phyloP scores from a whole-genome alignment of 169 alveolate species.

The Perkinsus chesapeaki region DNA sequence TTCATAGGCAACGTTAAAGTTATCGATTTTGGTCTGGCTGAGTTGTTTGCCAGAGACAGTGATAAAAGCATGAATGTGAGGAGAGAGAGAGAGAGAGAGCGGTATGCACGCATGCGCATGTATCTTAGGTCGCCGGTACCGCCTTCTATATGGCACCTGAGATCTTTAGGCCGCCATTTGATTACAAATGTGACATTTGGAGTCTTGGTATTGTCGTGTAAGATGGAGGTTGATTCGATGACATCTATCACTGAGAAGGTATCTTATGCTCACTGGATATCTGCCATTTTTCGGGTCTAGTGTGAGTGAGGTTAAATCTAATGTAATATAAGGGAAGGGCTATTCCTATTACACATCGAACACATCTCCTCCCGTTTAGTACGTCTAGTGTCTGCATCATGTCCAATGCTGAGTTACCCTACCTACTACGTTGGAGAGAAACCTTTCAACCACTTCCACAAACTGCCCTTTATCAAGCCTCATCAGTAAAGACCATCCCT shows the following conservation, averaged over 20 bases:
- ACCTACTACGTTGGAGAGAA: too few relatives aligned
- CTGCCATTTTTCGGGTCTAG: conserved; percentile 30
- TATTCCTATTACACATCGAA: too few relatives aligned
- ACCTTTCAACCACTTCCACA: too few relatives aligned
- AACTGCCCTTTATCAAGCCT: too few relatives aligned
- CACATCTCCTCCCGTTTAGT: too few relatives aligned
- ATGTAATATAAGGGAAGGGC: conserved; percentile 20
- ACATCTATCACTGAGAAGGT: background rate
- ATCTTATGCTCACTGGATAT: conserved; percentile 26
- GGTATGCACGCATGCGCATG: background rate
- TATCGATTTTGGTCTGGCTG: conserved; percentile 64
- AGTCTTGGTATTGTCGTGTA: conserved; percentile 37
- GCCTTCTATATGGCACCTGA: conserved; percentile 41
- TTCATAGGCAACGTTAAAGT: conserved; percentile 38
- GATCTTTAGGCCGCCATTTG: conserved; percentile 25
- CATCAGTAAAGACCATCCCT: too few relatives aligned
- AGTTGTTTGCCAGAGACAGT: conserved; percentile 15
- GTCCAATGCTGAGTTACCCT: too few relatives aligned
- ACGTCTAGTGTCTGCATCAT: too few relatives aligned
- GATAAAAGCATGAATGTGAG: conserved; percentile 23
- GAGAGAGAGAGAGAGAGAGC: background rate
- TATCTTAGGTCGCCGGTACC: conserved; percentile 32
- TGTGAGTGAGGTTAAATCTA: conserved; percentile 27
- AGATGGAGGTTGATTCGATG: background rate
- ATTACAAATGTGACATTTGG: conserved; percentile 36